Conservation (phyloP, 345 rosid species). For the Pistacia integerrima region DNA sequence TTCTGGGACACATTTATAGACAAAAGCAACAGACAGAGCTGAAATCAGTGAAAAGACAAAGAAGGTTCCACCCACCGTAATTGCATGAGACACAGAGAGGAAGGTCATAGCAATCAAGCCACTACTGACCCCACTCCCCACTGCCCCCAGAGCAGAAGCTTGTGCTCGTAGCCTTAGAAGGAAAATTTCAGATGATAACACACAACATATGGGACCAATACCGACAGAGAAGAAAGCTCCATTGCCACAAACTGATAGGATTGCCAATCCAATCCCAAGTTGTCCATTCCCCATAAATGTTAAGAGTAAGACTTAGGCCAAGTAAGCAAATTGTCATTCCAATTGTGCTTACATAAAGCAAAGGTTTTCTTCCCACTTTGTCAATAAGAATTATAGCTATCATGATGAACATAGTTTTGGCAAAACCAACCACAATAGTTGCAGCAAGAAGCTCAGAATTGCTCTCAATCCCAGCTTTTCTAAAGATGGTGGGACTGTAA, state of each 20-base stretch:
- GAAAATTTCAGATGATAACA: slow-evolving; percentile 61
- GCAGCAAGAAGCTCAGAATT: slow-evolving; percentile 57
- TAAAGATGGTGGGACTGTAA: slow-evolving; percentile 69
- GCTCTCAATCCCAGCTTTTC: slow-evolving; percentile 49
- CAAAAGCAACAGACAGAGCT: slow-evolving; percentile 48
- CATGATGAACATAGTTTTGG: slow-evolving; percentile 59
- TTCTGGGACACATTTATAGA: slow-evolving; percentile 56
- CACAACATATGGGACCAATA: slow-evolving; percentile 68
- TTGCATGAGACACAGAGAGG: slow-evolving; percentile 51
- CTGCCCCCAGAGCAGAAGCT: slow-evolving; percentile 64
- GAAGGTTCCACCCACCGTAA: slow-evolving; percentile 65
- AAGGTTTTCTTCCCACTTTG: slow-evolving; percentile 58
- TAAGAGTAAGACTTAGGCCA: slow-evolving; percentile 42
- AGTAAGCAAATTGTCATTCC: slow-evolving; percentile 66
- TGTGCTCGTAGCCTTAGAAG: slow-evolving; percentile 68
- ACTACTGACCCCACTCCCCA: slow-evolving; percentile 58
- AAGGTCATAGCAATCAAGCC: slow-evolving; percentile 72
- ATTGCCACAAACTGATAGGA: slow-evolving; percentile 52
- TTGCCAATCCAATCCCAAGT: slow-evolving; percentile 39
- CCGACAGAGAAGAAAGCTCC: slow-evolving; percentile 73
- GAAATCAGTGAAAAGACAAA: slow-evolving; percentile 45
- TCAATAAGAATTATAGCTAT: slow-evolving; percentile 62
- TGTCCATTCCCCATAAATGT: slow-evolving; percentile 36
- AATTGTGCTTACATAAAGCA: slow-evolving; percentile 62
- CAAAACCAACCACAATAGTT: slow-evolving; percentile 68